These are phyloP conservation scores for Neocallimastix lanati DNA, from an alignment of 192 early-diverging fungal species.

Conservation along the genomic window DNA sequence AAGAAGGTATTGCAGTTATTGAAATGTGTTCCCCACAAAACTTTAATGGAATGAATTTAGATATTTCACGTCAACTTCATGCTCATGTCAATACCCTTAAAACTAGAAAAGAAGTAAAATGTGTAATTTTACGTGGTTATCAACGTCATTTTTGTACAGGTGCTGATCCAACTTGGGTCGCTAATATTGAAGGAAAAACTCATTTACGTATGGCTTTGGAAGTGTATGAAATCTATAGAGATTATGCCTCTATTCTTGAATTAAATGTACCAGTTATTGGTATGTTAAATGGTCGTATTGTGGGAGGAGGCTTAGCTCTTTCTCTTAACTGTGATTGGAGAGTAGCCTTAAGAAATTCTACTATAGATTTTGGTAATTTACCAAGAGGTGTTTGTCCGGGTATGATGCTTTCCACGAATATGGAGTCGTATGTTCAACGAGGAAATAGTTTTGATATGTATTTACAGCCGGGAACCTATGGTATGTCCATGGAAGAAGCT, in stretches of 20 bases:
- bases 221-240: not conserved
- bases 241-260: not conserved
- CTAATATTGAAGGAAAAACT: not conserved
- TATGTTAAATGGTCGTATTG: not conserved
- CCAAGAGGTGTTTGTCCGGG: not conserved
- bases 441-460: not conserved
- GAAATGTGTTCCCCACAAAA: not conserved
- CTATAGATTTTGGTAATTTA: not conserved
- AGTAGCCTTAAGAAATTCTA: not conserved
- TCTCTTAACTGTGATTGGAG: not conserved
- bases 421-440: not conserved
- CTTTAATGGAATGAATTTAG: not conserved
- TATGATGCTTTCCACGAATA: not conserved
- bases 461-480: not conserved
- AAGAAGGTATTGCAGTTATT: not conserved
- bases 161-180: not conserved
- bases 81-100: not conserved
- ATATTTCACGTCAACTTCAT: not conserved
- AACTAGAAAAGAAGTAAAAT: not conserved
- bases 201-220: not conserved
- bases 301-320: not conserved
- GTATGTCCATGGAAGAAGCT: not conserved
- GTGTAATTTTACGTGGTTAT: not conserved
- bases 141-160: not conserved
- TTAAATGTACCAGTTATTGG: not conserved